Evolutionary conservation across 306 rosid species (phyloP), one percentile per base, ranked within the genome.

Genomic region (Mimosa bimucronata): DNA sequence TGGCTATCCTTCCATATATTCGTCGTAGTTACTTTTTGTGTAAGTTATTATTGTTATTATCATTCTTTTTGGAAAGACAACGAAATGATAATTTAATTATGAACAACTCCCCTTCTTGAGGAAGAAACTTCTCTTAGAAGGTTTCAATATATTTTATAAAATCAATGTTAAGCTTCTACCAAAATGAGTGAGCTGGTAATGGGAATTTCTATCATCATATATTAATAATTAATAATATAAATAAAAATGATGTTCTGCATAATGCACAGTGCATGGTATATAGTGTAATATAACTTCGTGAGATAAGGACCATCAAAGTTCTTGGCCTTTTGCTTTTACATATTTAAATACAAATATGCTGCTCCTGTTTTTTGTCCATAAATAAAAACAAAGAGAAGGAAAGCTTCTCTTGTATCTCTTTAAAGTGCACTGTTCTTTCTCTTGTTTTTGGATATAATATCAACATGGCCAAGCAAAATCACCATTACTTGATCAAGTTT

Each of bases 361-460:
- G 6, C 50, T 13, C 34, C 66, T 74, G 23, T 11, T 74, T 73
- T 34, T 53, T 53, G 21, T 52, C 31, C 45, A 34, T 0, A 66
- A 37, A 19, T 3, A n/a, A 34, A 30, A 45, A 31, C 26, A 18
- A 66, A 26, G 40, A 29, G 19, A 71, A 52, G 53, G 73, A 21
- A 55, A 23, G 79, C 31, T 50, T 62, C 45, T 14, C 73, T 62
- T 48, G 67, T 48, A 62, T 50, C 67, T 46, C 45, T 73, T 73
- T 16, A 73, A 45, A 25, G 66, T 14, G 46, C 2, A 79, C 37
- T 21, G 9, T 40, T 58, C 28, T 1, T 76, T 69, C 34, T 34
- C 23, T 66, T 70, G 48, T 26, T 77, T 48, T 65, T 26, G 29
- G 68, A 77, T 64, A 71, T 82, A 37, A 77, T 30, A 40, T 64